Base-by-base conservation (phyloP, 2,329 filamentous ascomycete genomes). In the Venturia carpophila region DNA sequence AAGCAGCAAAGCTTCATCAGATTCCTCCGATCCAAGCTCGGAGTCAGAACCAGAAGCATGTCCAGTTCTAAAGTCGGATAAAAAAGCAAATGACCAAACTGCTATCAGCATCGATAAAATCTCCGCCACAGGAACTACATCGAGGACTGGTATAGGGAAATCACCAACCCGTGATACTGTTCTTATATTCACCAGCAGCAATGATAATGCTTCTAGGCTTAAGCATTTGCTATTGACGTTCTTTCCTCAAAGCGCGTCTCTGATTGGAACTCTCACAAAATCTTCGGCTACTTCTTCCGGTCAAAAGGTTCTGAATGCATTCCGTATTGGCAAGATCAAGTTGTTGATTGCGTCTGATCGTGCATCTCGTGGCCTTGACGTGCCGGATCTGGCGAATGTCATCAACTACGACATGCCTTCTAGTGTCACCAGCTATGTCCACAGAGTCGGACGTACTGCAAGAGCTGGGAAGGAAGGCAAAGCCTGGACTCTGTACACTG, bases 351-450 rank as follows among this genome's bases (percentile, higher is more conserved):
- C 92, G 0, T 96, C 94, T 0, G 93, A 97, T 73, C 88, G 95
- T n/a, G 91, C 94, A 0, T 91, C 92, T 1, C 89, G 93, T 68
- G 94, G 93, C 71, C 86, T 97, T 34, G 93, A 97, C 75, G 82
- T 96, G 15, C 84, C 86, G 0, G 83, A 84, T 60, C 83, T 97
- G 60, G 86, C 87, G 43, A 90, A 96, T 72, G 91, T 97, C 60
- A 80, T 97, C 76, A 97, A 96, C 78, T 97, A 97, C 79, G 93
- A 97, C 74, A 82, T 97, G 63, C 93, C 93, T 0, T 83, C 86
- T 5, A 92, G 88, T 71, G 79, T 92, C 42, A 89, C 88, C 6
- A 88, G 87, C 30, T 97, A 97, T 71, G 87, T 97, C 5, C 94
- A 97, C 74, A 88, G 94, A 49, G 91, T 97, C 1, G 93, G 94